A percentile compares a stretch with the other conserved stretches of the same genome.
Conservation (phyloP, 2,329 filamentous ascomycete species). For the Epicoccum sorghinum region DNA sequence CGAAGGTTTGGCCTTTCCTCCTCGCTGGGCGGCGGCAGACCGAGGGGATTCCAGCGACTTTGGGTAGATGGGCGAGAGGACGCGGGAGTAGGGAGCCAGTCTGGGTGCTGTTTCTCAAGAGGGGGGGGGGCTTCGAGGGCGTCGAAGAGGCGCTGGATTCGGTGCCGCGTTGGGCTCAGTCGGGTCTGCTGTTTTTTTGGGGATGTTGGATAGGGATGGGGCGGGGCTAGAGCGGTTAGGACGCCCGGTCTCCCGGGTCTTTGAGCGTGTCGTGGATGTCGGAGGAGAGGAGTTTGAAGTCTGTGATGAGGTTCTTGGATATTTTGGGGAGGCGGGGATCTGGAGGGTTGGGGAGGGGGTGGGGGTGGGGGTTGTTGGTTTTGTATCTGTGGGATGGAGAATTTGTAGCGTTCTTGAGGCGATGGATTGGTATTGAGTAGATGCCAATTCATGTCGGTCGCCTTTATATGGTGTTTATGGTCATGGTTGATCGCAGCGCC, state of each 20-base stretch:
- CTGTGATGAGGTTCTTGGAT: constrained; percentile 43
- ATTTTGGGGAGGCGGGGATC: constrained; percentile 14
- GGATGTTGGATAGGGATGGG: constrained; percentile 46
- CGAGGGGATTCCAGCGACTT: constrained; percentile 54
- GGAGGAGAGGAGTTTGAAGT: constrained; percentile 67
- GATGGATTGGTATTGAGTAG: too few relatives aligned
- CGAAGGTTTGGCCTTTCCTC: constrained; percentile 58
- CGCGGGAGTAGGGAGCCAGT: constrained; percentile 64
- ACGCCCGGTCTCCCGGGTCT: constrained; percentile 80
- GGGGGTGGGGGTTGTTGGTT: too few relatives aligned
- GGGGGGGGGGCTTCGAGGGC: constrained; percentile 53
- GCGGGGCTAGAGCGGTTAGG: constrained; percentile 53
- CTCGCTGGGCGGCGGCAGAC: constrained; percentile 45
- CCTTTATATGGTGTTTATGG: too few relatives aligned
- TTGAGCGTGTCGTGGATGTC: constrained; percentile 82
- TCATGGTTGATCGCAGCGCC: not conserved
- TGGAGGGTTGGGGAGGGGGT: too few relatives aligned
- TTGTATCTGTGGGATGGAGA: too few relatives aligned
- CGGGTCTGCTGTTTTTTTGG: constrained; percentile 44
- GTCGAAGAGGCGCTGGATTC: constrained; percentile 52
- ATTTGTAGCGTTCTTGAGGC: too few relatives aligned
- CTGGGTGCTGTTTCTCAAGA: constrained; percentile 62
- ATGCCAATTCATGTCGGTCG: too few relatives aligned
- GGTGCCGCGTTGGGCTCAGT: constrained; percentile 28
- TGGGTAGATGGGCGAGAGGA: constrained; percentile 61